Percentiles rank a stretch among this genome's conserved stretches.
These are phyloP conservation scores for Alternaria ethzedia DNA, from an alignment of 2,329 filamentous ascomycete species.

Conservation along the genomic window DNA sequence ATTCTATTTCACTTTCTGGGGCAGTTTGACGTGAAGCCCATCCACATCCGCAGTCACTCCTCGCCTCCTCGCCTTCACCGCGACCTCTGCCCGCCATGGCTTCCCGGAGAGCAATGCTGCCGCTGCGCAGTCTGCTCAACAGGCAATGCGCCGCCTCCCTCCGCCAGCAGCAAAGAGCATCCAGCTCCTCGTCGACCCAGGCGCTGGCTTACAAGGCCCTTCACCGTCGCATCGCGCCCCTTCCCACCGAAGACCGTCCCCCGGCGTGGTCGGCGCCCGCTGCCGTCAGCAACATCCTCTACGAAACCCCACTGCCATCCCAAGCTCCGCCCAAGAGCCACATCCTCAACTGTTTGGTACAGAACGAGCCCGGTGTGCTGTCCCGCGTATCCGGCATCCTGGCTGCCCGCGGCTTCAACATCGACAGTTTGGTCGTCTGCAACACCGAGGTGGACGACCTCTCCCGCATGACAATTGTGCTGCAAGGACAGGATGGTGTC, in stretches of 20 bases:
- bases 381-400: conserved; percentile 96
- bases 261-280: conserved; percentile 88
- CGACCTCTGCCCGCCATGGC: conserved; percentile 46
- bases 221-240: conserved; percentile 85
- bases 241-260: conserved; percentile 76
- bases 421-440: conserved; percentile 96
- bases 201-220: conserved; percentile 97
- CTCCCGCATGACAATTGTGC: conserved; percentile 97
- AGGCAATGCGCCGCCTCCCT: conserved; percentile 34
- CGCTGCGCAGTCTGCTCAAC: conserved; percentile 42
- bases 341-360: conserved; percentile 96
- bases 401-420: conserved; percentile 97
- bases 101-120: conserved; percentile 50
- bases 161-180: conserved; percentile 43
- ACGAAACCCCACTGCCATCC: conserved; percentile 91
- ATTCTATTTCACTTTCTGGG: conserved; percentile 16
- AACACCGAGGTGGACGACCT: conserved; percentile 96
- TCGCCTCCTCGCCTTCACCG: conserved; percentile 28
- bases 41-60: conserved; percentile 2
- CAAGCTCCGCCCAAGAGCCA: conserved; percentile 87
- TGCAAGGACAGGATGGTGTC: conserved; percentile 94
- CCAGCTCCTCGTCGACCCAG: conserved; percentile 75
- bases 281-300: conserved; percentile 97
- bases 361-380: conserved; percentile 97
- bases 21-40: conserved; percentile 2